Evolutionary conservation across 176 grass and related monocot genomes (phyloP).

Genomic region (Raddia guianensis): DNA sequence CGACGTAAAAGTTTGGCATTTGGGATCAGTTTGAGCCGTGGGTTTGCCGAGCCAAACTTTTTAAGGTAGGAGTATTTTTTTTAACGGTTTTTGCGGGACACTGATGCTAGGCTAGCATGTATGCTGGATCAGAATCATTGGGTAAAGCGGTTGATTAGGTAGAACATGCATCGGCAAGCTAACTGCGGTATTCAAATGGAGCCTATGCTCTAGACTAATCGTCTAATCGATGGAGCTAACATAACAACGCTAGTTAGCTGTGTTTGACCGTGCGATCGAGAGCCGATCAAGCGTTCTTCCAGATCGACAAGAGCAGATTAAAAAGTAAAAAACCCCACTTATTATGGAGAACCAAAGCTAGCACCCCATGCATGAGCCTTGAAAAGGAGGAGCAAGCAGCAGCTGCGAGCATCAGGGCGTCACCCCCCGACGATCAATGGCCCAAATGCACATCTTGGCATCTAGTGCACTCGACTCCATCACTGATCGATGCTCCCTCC

Average conservation of each 20-base stretch:
- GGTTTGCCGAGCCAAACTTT: no score
- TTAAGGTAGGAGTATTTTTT: no score
- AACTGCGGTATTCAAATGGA: background rate
- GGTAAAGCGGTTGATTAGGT: background rate
- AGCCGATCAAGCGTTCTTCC: background rate
- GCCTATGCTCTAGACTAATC: background rate
- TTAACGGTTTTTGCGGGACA: no score
- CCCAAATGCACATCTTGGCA: conserved; percentile 36
- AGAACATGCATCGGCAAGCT: background rate
- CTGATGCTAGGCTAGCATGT: no score
- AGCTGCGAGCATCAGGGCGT: background rate
- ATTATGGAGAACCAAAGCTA: background rate
- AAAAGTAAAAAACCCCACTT: background rate
- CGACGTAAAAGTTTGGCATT: no score
- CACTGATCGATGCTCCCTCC: no score
- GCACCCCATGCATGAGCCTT: background rate
- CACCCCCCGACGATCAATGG: background rate
- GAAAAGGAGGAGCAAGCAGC: no score
- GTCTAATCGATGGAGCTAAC: background rate
- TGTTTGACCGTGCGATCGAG: background rate
- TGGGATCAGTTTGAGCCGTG: no score
- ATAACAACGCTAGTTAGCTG: background rate
- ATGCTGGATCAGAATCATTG: background rate
- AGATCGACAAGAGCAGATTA: background rate
- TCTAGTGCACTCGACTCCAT: background rate